These are phyloP conservation scores for Sarocladium brachiariae DNA, from an alignment of 2,329 filamentous ascomycete genomes.

Conservation along the genomic window DNA sequence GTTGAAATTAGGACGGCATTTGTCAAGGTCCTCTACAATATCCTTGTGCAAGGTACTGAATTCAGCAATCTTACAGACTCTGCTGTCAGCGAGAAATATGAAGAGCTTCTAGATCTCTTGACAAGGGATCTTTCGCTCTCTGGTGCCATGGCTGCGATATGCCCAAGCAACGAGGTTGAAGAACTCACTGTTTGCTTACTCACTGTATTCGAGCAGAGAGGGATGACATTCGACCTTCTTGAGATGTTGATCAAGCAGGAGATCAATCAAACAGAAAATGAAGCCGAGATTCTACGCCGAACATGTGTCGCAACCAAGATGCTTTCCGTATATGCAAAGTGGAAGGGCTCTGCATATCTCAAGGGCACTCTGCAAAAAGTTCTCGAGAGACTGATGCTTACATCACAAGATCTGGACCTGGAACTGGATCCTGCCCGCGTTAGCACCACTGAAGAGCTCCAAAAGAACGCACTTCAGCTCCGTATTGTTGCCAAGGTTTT, in stretches of 20 bases:
- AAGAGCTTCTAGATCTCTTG: constrained; percentile 57
- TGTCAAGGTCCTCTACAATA: constrained; percentile 63
- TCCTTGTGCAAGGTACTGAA: constrained; percentile 64
- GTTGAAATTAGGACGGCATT: constrained; percentile 64
- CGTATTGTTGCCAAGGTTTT: constrained; percentile 64
- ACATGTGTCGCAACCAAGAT: constrained; percentile 68
- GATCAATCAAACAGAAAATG: constrained; percentile 62
- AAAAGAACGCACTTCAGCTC: constrained; percentile 60
- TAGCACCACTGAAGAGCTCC: constrained; percentile 51
- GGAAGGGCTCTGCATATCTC: constrained; percentile 60
- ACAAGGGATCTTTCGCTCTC: constrained; percentile 57
- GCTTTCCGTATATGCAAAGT: constrained; percentile 64
- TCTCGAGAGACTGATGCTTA: constrained; percentile 57
- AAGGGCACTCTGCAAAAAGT: constrained; percentile 60
- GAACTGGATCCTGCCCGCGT: constrained; percentile 61
- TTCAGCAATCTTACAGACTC: constrained; percentile 63
- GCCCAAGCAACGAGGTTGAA: constrained; percentile 61
- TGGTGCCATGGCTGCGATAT: constrained; percentile 57
- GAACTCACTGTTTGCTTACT: constrained; percentile 61
- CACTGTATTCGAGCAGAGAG: constrained; percentile 63
- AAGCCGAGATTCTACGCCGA: constrained; percentile 59
- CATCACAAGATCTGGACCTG: constrained; percentile 60
- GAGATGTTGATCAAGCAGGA: constrained; percentile 63
- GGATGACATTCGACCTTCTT: constrained; percentile 54
- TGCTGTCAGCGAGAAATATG: constrained; percentile 62